Conservation (phyloP, 768 basidiomycete genomes). For the Lactarius indigo region DNA sequence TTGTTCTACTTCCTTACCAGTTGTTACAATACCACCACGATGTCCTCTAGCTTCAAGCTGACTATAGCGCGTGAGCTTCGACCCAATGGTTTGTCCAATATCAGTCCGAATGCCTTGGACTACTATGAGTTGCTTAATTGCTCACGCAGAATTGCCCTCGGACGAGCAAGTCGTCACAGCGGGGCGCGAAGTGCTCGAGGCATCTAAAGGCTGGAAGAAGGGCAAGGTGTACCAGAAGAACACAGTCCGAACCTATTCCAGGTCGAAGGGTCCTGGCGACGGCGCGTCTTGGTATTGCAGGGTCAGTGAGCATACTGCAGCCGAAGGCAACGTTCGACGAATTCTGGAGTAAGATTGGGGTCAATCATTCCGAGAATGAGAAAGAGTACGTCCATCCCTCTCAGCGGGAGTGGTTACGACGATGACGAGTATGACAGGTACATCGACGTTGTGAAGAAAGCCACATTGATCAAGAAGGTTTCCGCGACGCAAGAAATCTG, state of each 20-base stretch:
- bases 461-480: constrained; percentile 55
- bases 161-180: constrained; percentile 55
- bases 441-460: constrained; percentile 62
- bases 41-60: constrained; percentile 33
- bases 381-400: constrained; percentile 47
- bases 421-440: constrained; percentile 42
- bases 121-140: not conserved
- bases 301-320: constrained; percentile 56
- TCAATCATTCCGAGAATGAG: constrained; percentile 66
- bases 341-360: constrained; percentile 65
- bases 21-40: constrained; percentile 5
- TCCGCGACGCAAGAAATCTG: constrained; percentile 65
- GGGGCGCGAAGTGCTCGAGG: constrained; percentile 53
- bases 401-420: not conserved
- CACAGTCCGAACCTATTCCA: constrained; percentile 53
- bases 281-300: constrained; percentile 67
- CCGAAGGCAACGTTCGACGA: constrained; percentile 75
- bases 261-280: constrained; percentile 50
- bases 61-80: constrained; percentile 38
- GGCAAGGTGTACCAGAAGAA: constrained; percentile 58
- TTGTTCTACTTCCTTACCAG: not conserved
- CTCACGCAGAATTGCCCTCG: constrained; percentile 51
- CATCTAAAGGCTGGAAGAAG: constrained; percentile 57
- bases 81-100: constrained; percentile 35
- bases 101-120: not conserved